These are phyloP conservation scores for Tremella mesenterica DNA, from an alignment of 768 basidiomycete species.

Conservation along the genomic window DNA sequence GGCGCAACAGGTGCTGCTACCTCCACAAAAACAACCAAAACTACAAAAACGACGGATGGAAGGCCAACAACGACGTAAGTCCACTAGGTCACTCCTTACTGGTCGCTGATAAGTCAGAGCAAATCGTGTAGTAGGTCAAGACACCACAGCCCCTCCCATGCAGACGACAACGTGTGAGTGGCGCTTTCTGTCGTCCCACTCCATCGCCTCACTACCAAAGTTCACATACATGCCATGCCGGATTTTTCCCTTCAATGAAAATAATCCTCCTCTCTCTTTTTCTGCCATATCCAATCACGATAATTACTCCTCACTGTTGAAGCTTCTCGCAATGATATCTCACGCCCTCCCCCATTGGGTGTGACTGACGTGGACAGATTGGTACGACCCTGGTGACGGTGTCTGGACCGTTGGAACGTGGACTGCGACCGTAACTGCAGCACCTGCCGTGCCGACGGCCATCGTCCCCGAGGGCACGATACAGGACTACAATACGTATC, in stretches of 20 bases:
- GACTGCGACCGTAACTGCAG: constrained; percentile 30
- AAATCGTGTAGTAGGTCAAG: constrained; percentile 9
- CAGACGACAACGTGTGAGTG: constrained; percentile 22
- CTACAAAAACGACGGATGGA: not conserved
- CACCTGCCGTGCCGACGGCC: constrained; percentile 29
- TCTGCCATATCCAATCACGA: no score
- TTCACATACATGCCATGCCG: no score
- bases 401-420: constrained; percentile 26
- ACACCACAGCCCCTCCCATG: constrained; percentile 16
- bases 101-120: constrained; percentile 1
- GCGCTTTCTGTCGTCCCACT: not conserved
- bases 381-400: constrained; percentile 27
- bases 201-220: no score
- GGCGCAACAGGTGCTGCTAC: constrained; percentile 2
- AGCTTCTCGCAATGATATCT: not conserved
- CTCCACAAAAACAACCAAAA: constrained; percentile 7
- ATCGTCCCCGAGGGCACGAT: constrained; percentile 30
- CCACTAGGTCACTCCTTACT: not conserved
- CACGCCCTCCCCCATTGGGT: not conserved
- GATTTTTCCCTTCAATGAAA: no score
- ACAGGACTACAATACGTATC: constrained; percentile 28
- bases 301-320: no score
- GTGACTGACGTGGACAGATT: constrained; percentile 11
- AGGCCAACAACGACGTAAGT: not conserved
- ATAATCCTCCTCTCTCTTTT: no score